Evolutionary conservation across 2,329 filamentous ascomycete genomes (phyloP), one percentile per base, ranked within the genome.

Genomic region (Exophiala calicioides): DNA sequence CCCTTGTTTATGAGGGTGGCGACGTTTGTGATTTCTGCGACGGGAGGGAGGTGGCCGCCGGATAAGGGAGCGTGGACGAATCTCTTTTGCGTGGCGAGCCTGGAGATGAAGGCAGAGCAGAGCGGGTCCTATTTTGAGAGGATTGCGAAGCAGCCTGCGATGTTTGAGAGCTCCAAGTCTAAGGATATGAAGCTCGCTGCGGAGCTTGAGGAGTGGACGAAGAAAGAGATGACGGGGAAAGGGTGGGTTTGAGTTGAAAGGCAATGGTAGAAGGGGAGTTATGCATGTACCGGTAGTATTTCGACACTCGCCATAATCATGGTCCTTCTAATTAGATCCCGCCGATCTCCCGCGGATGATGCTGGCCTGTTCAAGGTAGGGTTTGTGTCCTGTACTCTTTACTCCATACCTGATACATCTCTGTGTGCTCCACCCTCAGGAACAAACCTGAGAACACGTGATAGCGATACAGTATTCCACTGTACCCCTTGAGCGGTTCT

Each of bases 181-280:
- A 56, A 57, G 7, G 62, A 71, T 54, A 50, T 40, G 4, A 60
- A 62, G 9, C 53, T 69, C 42, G 66, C 60, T 1, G 58, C 51
- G 32, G 58, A 47, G 43, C 58, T 73, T 24, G 72, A 69, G 69
- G 68, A 71, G 32, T 73, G 70, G 70, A 68, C 69, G 4, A 68
- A 72, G 47, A 52, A 44, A 16, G 23, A 5, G 16, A 44, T 44
- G 41, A 36, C n/a, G 41, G 37, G 24, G 16, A 24, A 37, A 36
- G 32, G 23, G 12, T 33, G 30, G 30, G 26, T 41, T 32, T 12
- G 2, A n/a, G n/a, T n/a, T n/a, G n/a, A n/a, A n/a, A n/a, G n/a
- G n/a, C n/a, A n/a, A n/a, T n/a, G n/a, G n/a, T n/a, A n/a, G n/a
- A n/a, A n/a, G n/a, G n/a, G n/a, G n/a, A n/a, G n/a, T n/a, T n/a